phyloP scores from a whole-genome alignment of 441 rosid genomes.

The Iberis amara region DNA sequence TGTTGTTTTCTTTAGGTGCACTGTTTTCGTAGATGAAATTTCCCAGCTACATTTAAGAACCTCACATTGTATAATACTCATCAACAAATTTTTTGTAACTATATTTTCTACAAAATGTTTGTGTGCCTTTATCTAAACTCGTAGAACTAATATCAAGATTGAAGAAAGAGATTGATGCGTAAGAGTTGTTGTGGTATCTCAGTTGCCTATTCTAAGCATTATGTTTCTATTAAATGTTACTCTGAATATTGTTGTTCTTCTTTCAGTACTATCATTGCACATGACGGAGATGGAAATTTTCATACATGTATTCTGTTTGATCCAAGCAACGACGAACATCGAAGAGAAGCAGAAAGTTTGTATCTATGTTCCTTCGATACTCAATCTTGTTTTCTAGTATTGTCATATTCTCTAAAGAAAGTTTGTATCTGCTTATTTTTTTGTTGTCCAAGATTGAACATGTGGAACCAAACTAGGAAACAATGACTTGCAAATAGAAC shows the following conservation, averaged over 20 bases:
- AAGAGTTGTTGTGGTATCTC: constrained; percentile 55
- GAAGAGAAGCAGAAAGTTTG: constrained; percentile 68
- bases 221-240: constrained; percentile 13
- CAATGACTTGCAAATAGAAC: constrained; percentile 62
- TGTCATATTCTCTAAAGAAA: no score
- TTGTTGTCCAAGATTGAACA: no score
- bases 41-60: constrained; percentile 1
- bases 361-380: no score
- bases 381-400: no score
- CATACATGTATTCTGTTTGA: constrained; percentile 78
- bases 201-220: constrained; percentile 4
- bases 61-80: neutral
- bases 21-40: constrained; percentile 5
- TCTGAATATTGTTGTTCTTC: constrained; percentile 17
- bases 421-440: constrained; percentile 21
- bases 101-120: constrained; percentile 60
- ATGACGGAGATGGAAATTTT: constrained; percentile 95
- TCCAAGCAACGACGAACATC: constrained; percentile 58
- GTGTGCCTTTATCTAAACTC: constrained; percentile 80
- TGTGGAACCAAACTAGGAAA: constrained; percentile 75
- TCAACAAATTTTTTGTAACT: constrained; percentile 6
- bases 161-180: constrained; percentile 71
- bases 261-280: constrained; percentile 77
- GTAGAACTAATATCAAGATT: constrained; percentile 76
- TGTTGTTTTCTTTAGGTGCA: constrained; percentile 25